Percentiles rank a stretch among this genome's conserved stretches.
phyloP scores from a whole-genome alignment of 1,284 basidiomycete species.

The Mrakiaceae sp. region DNA sequence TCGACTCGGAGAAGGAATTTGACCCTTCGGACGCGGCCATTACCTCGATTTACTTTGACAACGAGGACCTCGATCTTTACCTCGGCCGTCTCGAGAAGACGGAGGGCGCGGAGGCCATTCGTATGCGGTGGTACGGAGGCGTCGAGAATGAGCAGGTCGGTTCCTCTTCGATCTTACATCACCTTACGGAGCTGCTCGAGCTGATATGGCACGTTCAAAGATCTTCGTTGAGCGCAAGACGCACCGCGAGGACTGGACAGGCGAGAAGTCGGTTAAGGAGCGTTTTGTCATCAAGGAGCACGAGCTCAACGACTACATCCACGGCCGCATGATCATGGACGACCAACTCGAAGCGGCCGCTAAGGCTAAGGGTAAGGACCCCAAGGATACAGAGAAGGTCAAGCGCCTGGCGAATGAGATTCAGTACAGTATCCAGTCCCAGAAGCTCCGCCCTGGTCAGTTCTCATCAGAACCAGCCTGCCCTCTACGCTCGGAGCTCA shows the following conservation, averaged over 20 bases:
- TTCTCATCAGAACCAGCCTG: slow-evolving; percentile 7
- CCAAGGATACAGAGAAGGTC: slow-evolving; percentile 88
- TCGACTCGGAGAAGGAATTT: slow-evolving; percentile 91
- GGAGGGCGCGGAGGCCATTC: slow-evolving; percentile 93
- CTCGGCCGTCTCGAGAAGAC: slow-evolving; percentile 96
- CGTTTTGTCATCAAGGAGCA: slow-evolving; percentile 96
- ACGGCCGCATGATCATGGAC: slow-evolving; percentile 86
- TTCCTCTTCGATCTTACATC: slow-evolving; percentile 5
- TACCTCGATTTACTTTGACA: slow-evolving; percentile 53
- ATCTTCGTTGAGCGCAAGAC: slow-evolving; percentile 99
- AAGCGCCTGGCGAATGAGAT: slow-evolving; percentile 93
- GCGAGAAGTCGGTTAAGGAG: slow-evolving; percentile 97
- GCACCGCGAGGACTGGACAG: slow-evolving; percentile 98
- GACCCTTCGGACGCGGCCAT: slow-evolving; percentile 72
- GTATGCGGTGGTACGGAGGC: slow-evolving; percentile 97
- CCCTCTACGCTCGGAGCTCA: slow-evolving; percentile 5
- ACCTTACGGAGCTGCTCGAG: not conserved
- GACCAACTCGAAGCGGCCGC: slow-evolving; percentile 82
- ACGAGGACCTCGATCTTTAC: slow-evolving; percentile 94
- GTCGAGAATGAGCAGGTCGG: slow-evolving; percentile 60
- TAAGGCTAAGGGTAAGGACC: slow-evolving; percentile 86
- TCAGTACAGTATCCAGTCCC: slow-evolving; percentile 80
- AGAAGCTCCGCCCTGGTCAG: slow-evolving; percentile 67
- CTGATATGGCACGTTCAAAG: slow-evolving; percentile 32
- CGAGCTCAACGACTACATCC: slow-evolving; percentile 81